Conservation (phyloP, 2,329 filamentous ascomycete genomes). For the Raffaelea arxii region DNA sequence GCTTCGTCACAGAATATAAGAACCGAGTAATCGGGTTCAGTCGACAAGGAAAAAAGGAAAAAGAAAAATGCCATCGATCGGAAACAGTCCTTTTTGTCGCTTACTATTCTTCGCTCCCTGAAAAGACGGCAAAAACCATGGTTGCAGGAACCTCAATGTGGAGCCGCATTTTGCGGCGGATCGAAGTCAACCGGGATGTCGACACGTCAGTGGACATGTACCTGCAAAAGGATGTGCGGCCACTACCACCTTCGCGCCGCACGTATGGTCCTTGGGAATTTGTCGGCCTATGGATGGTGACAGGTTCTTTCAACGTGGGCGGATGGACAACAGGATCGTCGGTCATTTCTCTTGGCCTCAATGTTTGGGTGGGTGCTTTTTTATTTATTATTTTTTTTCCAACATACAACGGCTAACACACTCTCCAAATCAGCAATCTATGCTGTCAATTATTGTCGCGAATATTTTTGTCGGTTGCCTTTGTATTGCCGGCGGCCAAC, state of each 20-base stretch:
- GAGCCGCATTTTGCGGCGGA: conserved; percentile 7
- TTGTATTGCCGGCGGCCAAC: conserved; percentile 24
- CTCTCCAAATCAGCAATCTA: conserved; percentile 30
- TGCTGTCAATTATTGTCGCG: conserved; percentile 34
- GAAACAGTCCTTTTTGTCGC: no score
- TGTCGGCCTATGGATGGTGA: conserved; percentile 21
- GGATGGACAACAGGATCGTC: conserved; percentile 22
- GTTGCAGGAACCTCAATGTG: no score
- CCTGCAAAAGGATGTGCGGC: conserved; percentile 19
- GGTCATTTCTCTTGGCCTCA: conserved; percentile 2
- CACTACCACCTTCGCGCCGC: conserved; percentile 18
- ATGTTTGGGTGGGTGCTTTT: neutral
- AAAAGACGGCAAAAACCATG: no score
- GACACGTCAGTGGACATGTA: neutral
- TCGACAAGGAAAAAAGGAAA: no score
- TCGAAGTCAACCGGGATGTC: conserved; percentile 16
- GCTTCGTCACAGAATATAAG: no score
- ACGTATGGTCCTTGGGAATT: conserved; percentile 23
- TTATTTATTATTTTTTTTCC: neutral
- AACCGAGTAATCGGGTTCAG: no score
- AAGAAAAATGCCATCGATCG: no score
- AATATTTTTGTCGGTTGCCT: conserved; percentile 29
- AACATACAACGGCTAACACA: no score
- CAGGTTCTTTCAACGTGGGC: conserved; percentile 21
- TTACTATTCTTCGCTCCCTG: no score